phyloP scores from a whole-genome alignment of 768 basidiomycete genomes.

The Tricholoma flavovirens region DNA sequence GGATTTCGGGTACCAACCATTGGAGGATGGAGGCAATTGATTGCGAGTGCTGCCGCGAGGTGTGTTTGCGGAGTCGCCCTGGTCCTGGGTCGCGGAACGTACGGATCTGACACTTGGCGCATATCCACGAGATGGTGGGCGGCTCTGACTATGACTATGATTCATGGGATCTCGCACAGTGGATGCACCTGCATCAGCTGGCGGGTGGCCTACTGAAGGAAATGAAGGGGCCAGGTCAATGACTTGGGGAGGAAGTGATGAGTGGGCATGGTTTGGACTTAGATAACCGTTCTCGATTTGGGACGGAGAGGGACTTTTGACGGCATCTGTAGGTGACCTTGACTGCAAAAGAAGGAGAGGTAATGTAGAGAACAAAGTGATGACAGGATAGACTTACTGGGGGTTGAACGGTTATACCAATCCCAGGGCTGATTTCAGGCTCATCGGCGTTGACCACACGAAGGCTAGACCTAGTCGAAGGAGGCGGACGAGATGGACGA shows the following conservation, averaged over 20 bases:
- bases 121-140: neutral
- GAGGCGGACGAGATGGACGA: neutral
- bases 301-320: slow-evolving; percentile 3
- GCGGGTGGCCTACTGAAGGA: neutral
- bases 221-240: slow-evolving; percentile 5
- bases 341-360: slow-evolving; percentile 9
- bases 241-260: slow-evolving; percentile 2
- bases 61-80: neutral
- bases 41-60: neutral
- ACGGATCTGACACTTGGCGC: neutral
- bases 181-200: neutral
- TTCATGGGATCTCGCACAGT: neutral
- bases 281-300: slow-evolving; percentile 8
- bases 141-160: neutral
- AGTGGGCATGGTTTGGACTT: slow-evolving; percentile 5
- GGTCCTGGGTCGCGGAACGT: neutral
- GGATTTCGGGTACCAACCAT: neutral
- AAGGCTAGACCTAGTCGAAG: neutral
- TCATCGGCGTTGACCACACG: slow-evolving; percentile 3
- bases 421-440: slow-evolving; percentile 5
- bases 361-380: neutral
- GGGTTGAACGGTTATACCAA: slow-evolving; percentile 16
- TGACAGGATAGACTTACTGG: slow-evolving; percentile 11
- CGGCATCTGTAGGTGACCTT: slow-evolving; percentile 14
- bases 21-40: neutral